A percentile compares a stretch with the other conserved stretches of the same genome.
Conservation (phyloP, 768 basidiomycete species). For the Clitopilus hobsonii region DNA sequence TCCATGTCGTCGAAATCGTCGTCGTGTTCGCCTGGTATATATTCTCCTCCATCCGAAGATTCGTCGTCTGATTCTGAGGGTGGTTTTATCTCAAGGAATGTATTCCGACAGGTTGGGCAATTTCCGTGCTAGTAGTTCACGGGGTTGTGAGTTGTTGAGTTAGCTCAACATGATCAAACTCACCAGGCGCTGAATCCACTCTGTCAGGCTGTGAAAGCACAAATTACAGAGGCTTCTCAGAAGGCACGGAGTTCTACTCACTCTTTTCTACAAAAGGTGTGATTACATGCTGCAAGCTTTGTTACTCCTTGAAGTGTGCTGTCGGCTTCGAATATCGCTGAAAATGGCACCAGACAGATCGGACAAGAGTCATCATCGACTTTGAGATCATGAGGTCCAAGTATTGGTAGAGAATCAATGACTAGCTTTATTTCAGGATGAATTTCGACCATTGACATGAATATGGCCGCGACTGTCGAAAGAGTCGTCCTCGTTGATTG, state of each 20-base stretch:
- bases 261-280: conserved; percentile 68
- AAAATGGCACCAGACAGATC: conserved; percentile 58
- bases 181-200: conserved; percentile 62
- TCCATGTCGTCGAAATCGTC: conserved; percentile 46
- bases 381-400: conserved; percentile 29
- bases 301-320: conserved; percentile 41
- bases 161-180: conserved; percentile 9
- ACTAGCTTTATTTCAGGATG: conserved; percentile 30
- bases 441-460: conserved; percentile 8
- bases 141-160: background rate
- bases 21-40: conserved; percentile 43
- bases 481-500: background rate
- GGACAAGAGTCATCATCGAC: conserved; percentile 55
- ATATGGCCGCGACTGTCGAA: background rate
- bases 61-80: conserved; percentile 55
- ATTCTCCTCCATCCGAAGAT: conserved; percentile 65
- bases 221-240: conserved; percentile 5
- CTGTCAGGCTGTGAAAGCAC: conserved; percentile 39
- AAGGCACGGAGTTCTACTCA: conserved; percentile 18
- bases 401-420: conserved; percentile 39
- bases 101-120: conserved; percentile 63
- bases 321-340: conserved; percentile 32
- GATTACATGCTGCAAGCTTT: conserved; percentile 54
- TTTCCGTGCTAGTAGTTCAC: conserved; percentile 60
- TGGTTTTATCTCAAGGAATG: conserved; percentile 50